Conservation (phyloP, 495 filamentous ascomycete genomes). For the Penicillium odoratum region DNA sequence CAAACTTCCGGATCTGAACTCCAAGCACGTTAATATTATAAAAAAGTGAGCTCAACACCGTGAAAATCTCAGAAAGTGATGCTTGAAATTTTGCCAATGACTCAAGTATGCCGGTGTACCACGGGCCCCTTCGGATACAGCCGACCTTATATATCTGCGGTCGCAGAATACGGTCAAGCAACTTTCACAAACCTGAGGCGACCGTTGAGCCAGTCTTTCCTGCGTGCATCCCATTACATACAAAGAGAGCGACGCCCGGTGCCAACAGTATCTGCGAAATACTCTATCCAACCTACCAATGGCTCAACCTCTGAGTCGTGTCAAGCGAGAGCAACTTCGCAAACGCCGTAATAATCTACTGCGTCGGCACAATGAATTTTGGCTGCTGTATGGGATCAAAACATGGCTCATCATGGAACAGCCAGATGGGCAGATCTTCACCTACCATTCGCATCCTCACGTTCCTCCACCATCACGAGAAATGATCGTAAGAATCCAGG, state of each 20-base stretch:
- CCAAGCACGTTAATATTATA: background rate
- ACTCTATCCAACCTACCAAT: background rate
- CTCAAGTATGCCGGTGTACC: background rate
- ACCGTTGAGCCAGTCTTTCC: background rate
- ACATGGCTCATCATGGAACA: constrained; percentile 12
- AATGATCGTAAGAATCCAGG: constrained; percentile 5
- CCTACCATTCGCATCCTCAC: constrained; percentile 10
- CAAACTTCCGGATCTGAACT: no score
- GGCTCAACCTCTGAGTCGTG: constrained; percentile 2
- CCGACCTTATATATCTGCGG: background rate
- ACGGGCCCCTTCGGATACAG: background rate
- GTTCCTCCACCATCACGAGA: background rate
- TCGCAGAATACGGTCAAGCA: background rate
- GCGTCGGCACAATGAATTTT: constrained; percentile 20
- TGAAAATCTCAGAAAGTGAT: background rate
- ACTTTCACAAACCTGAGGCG: background rate
- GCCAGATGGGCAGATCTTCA: constrained; percentile 6
- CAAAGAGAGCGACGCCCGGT: background rate
- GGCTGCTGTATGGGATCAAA: constrained; percentile 17
- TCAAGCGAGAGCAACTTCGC: constrained; percentile 22
- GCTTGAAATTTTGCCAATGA: background rate
- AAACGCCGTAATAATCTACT: constrained; percentile 24
- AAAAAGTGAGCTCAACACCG: background rate
- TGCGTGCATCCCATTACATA: background rate
- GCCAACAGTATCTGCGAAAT: background rate